Base-by-base conservation (phyloP, 148 eudicot species). In the Diospyros kaki region DNA sequence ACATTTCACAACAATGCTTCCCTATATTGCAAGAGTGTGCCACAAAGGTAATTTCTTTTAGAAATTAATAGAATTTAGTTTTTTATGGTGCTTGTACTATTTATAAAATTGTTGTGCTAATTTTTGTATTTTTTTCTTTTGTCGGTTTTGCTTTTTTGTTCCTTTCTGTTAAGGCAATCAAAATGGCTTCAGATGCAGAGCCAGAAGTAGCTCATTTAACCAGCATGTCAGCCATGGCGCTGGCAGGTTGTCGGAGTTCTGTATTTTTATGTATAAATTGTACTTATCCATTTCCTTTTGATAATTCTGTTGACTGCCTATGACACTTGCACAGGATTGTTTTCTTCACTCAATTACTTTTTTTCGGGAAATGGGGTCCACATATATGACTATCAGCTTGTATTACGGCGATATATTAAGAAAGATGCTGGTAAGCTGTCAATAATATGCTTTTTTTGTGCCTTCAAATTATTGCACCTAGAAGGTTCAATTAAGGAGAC, bases 21-120 rank as follows among this genome's bases (percentile, higher is more conserved):
- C 85, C 93, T 69, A 82, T 77, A 76, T 83, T 93, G 81, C 85
- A 83, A 75, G 96, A 88, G 65, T 95, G 99, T 82, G 97, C 93
- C 54, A 68, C 81, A 54, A 87, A 89, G 94, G 99, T 93, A 81
- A 53, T 45, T 55, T 42, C 48, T 67, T 48, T 39, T 11, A 40
- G 54, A 70, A 9, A 58, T 43, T 42, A 51, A 70, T 61, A 38
- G 58, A 17, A 53, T 8, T 77, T 53, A 3, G 6, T 14, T 45
- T 4, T 4, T 48, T 48, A 48, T 48, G 52, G 52, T 48, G 52
- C 2, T 62, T 59, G 3, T 28, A 50, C 54, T 51, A 6, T 50
- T 53, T 38, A 40, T 6, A 8, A 55, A 54, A 43, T 54, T 2
- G 3, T 41, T 5, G 10, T 40, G 17, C n/a, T 66, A 70, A 41